A percentile compares a stretch with the other conserved stretches of the same genome.
Conservation (phyloP, 352 stramenopile genomes). For the Pythium vanterpoolii region DNA sequence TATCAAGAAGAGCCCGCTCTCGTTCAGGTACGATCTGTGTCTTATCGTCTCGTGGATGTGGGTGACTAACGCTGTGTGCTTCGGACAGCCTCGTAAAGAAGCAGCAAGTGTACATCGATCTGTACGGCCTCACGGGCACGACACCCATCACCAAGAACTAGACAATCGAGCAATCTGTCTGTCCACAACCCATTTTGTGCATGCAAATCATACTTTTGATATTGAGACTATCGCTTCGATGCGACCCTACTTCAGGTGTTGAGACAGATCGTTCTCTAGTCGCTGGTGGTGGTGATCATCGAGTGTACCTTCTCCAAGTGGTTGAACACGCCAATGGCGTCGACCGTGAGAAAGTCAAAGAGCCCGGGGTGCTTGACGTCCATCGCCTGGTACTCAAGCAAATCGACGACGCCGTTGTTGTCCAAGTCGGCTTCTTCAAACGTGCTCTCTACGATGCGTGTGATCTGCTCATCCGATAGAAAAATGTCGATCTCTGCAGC, state of each 20-base stretch:
- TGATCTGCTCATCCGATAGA: constrained; percentile 70
- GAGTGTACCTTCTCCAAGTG: constrained; percentile 84
- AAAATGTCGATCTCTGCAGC: constrained; percentile 72
- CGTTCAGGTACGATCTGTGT: constrained; percentile 32
- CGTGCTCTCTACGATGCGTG: constrained; percentile 79
- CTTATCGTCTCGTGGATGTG: neutral
- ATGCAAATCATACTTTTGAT: constrained; percentile 1
- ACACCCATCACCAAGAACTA: constrained; percentile 42
- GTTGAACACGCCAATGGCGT: constrained; percentile 77
- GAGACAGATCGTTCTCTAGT: constrained; percentile 4
- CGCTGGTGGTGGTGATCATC: constrained; percentile 35
- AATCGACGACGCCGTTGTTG: constrained; percentile 70
- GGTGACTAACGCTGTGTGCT: neutral
- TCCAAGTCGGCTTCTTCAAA: constrained; percentile 81
- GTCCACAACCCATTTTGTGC: neutral
- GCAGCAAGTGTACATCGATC: constrained; percentile 79
- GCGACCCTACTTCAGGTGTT: neutral
- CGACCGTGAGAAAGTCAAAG: constrained; percentile 85
- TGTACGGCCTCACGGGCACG: constrained; percentile 81
- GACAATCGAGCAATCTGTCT: neutral
- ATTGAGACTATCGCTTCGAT: constrained; percentile 6
- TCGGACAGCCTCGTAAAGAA: constrained; percentile 66
- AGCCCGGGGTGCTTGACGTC: constrained; percentile 80
- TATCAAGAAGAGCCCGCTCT: constrained; percentile 80
- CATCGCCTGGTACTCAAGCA: constrained; percentile 78